Conservation (phyloP, 2,329 filamentous ascomycete genomes). For the Phyllachora maydis region DNA sequence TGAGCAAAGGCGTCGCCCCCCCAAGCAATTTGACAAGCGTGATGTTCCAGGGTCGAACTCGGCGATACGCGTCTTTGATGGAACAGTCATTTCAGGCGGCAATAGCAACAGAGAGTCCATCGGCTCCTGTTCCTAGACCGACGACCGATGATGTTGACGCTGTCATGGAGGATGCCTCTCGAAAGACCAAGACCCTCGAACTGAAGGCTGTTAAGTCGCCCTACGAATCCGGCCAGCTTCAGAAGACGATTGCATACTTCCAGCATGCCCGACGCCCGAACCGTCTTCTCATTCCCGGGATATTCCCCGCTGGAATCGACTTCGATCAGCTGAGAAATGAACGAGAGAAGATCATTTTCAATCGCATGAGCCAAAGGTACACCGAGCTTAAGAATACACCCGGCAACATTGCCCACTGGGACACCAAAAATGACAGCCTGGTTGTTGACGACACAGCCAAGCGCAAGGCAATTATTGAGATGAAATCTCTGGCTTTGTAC, state of each 20-base stretch:
- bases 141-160: slow-evolving; percentile 19
- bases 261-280: slow-evolving; percentile 60
- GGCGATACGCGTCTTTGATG: slow-evolving; percentile 33
- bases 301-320: slow-evolving; percentile 78
- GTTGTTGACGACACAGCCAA: slow-evolving; percentile 68
- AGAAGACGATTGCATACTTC: slow-evolving; percentile 49
- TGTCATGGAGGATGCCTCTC: slow-evolving; percentile 7
- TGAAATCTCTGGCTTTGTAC: slow-evolving; percentile 77
- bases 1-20: slow-evolving; percentile 73
- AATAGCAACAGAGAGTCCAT: too few relatives aligned
- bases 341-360: slow-evolving; percentile 74
- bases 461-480: slow-evolving; percentile 79
- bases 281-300: slow-evolving; percentile 63
- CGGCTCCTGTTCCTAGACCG: too few relatives aligned
- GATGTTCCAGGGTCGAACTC: slow-evolving; percentile 56
- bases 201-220: slow-evolving; percentile 64
- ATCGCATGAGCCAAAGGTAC: slow-evolving; percentile 70
- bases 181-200: slow-evolving; percentile 20
- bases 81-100: too few relatives aligned
- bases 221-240: slow-evolving; percentile 35
- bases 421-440: slow-evolving; percentile 46
- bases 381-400: slow-evolving; percentile 66
- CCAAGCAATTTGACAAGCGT: slow-evolving; percentile 62
- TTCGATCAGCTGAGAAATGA: slow-evolving; percentile 72
- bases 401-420: slow-evolving; percentile 75